phyloP scores from a whole-genome alignment of 2,329 filamentous ascomycete species.

The Pseudogymnoascus sp. region DNA sequence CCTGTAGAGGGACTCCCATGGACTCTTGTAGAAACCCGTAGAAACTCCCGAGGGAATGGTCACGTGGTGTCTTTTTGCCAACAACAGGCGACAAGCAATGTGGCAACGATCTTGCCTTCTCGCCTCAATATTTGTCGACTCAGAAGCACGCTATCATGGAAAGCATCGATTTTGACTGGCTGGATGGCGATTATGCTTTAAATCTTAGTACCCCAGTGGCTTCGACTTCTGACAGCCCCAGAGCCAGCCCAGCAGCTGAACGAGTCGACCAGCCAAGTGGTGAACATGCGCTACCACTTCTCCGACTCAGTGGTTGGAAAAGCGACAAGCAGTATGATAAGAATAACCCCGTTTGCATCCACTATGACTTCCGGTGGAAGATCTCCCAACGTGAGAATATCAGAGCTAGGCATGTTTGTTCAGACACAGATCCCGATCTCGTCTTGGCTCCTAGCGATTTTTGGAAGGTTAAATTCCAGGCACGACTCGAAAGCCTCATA shows the following conservation, averaged over 20 bases:
- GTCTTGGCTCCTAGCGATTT: slow-evolving; percentile 23
- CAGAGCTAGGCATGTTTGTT: slow-evolving; percentile 19
- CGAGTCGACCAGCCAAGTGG: slow-evolving; percentile 14
- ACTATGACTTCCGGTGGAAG: slow-evolving; percentile 22
- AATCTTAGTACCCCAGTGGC: background rate
- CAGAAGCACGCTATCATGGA: slow-evolving; percentile 11
- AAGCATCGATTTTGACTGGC: slow-evolving; percentile 11
- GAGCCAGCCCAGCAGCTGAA: slow-evolving; percentile 8
- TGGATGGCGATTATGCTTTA: slow-evolving; percentile 4
- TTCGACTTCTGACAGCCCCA: slow-evolving; percentile 5
- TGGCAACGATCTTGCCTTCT: background rate
- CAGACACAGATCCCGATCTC: slow-evolving; percentile 16
- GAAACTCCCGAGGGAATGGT: too few relatives aligned
- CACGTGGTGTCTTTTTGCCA: too few relatives aligned
- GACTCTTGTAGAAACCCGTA: too few relatives aligned
- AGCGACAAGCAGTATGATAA: slow-evolving; percentile 17
- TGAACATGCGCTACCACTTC: slow-evolving; percentile 16
- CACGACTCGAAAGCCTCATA: slow-evolving; percentile 12
- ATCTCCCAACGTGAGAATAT: slow-evolving; percentile 21
- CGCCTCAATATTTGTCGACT: background rate
- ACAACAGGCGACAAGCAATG: background rate
- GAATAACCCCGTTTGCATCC: slow-evolving; percentile 17
- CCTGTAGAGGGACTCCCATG: too few relatives aligned
- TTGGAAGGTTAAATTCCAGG: slow-evolving; percentile 17
- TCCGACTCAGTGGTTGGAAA: slow-evolving; percentile 17